phyloP scores from a whole-genome alignment of 768 basidiomycete species.

The Kwoniella sp. region DNA sequence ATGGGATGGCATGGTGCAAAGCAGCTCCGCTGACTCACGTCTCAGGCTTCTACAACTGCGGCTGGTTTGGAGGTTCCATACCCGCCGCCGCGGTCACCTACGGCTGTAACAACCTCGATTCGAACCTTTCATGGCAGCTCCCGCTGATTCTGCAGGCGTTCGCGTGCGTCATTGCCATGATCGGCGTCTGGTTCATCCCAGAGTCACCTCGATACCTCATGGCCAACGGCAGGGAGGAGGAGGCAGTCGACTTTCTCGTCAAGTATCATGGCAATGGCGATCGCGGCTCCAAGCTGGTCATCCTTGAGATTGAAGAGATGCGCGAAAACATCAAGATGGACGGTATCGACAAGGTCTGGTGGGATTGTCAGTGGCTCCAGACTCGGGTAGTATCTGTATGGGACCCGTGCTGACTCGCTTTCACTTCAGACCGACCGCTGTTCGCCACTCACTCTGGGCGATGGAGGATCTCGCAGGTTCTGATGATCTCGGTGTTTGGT shows the following conservation, averaged over 20 bases:
- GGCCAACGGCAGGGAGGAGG: constrained; percentile 22
- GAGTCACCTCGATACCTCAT: constrained; percentile 30
- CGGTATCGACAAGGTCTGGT: constrained; percentile 61
- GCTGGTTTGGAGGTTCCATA: constrained; percentile 27
- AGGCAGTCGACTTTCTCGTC: constrained; percentile 17
- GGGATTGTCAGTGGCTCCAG: constrained; percentile 51
- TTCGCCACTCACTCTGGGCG: constrained; percentile 29
- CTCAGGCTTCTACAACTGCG: constrained; percentile 28
- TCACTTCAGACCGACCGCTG: constrained; percentile 15
- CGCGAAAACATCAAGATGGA: constrained; percentile 56
- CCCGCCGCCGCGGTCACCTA: constrained; percentile 24
- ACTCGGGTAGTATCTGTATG: neutral
- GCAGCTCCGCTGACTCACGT: neutral
- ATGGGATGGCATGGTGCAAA: no score
- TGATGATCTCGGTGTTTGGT: constrained; percentile 59
- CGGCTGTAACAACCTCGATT: constrained; percentile 29
- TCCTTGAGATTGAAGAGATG: constrained; percentile 30
- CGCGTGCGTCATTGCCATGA: constrained; percentile 15
- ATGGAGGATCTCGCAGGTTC: constrained; percentile 53
- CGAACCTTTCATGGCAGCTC: constrained; percentile 26
- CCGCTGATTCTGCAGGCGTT: constrained; percentile 27
- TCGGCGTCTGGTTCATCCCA: constrained; percentile 23
- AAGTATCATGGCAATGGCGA: constrained; percentile 18
- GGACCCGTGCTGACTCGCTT: neutral
- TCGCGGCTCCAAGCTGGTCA: constrained; percentile 6